phyloP scores from a whole-genome alignment of 2,329 filamentous ascomycete genomes.

The Curvularia eragrostidis region DNA sequence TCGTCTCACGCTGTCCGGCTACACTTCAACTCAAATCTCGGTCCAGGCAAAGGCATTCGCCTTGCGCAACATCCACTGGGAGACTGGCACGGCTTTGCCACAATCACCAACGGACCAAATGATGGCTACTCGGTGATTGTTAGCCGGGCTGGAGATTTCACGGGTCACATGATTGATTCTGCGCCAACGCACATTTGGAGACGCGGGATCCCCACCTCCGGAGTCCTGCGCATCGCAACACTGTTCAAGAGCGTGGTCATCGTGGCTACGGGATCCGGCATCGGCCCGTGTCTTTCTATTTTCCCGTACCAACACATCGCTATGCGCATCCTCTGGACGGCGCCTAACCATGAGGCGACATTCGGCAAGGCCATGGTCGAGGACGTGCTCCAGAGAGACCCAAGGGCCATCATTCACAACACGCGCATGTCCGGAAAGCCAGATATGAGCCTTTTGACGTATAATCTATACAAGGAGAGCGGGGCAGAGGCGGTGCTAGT shows the following conservation, averaged over 20 bases:
- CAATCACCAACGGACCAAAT: conserved; percentile 43
- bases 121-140: conserved; percentile 46
- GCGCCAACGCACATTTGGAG: conserved; percentile 47
- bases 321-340: conserved; percentile 75
- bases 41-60: conserved; percentile 43
- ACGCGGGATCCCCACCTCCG: conserved; percentile 47
- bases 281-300: conserved; percentile 57
- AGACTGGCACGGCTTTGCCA: conserved; percentile 51
- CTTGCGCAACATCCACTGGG: conserved; percentile 43
- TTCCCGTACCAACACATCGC: conserved; percentile 56
- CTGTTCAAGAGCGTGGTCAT: conserved; percentile 48
- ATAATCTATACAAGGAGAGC: conserved; percentile 59
- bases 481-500: conserved; percentile 72
- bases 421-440: conserved; percentile 67
- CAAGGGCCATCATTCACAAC: conserved; percentile 71
- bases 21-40: conserved; percentile 54
- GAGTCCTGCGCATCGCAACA: conserved; percentile 47
- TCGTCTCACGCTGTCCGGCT: conserved; percentile 77
- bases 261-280: conserved; percentile 50
- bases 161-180: conserved; percentile 41
- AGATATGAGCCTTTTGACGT: conserved; percentile 67
- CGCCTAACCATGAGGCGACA: conserved; percentile 67
- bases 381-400: conserved; percentile 65
- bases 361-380: conserved; percentile 68
- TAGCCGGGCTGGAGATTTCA: conserved; percentile 50